Conservation (phyloP, 1,284 basidiomycete species). For the Pyrrhoderma noxium region DNA sequence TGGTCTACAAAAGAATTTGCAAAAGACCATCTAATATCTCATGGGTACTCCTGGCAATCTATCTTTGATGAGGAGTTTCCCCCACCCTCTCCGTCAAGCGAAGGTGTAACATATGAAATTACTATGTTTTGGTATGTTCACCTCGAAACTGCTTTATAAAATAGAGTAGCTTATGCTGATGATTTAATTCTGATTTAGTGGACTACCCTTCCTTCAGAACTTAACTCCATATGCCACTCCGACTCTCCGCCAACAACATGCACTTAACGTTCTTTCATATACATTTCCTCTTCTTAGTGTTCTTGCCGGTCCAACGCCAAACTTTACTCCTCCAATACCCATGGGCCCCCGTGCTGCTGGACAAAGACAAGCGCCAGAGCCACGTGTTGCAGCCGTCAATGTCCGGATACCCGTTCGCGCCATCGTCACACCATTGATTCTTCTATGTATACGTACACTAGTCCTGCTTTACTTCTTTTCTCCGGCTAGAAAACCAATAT, state of each 20-base stretch:
- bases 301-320: too few relatives aligned
- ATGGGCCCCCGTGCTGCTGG: too few relatives aligned
- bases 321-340: too few relatives aligned
- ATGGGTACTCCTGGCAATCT: conserved; percentile 57
- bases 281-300: conserved; percentile 55
- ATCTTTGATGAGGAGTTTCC: conserved; percentile 54
- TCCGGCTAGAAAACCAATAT: conserved; percentile 65
- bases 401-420: conserved; percentile 50
- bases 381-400: background rate
- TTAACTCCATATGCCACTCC: conserved; percentile 42
- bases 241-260: conserved; percentile 55
- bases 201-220: conserved; percentile 53
- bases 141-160: too few relatives aligned
- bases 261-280: conserved; percentile 59
- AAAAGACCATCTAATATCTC: conserved; percentile 27
- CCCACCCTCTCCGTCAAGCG: conserved; percentile 21
- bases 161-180: background rate
- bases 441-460: conserved; percentile 60
- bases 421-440: conserved; percentile 55
- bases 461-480: conserved; percentile 74
- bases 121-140: conserved; percentile 52
- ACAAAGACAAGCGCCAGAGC: background rate
- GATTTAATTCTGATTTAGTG: conserved; percentile 33
- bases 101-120: conserved; percentile 55
- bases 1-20: conserved; percentile 24